Evolutionary conservation across 331 rosid genomes (phyloP).

Genomic region (Rosa hybrid): DNA sequence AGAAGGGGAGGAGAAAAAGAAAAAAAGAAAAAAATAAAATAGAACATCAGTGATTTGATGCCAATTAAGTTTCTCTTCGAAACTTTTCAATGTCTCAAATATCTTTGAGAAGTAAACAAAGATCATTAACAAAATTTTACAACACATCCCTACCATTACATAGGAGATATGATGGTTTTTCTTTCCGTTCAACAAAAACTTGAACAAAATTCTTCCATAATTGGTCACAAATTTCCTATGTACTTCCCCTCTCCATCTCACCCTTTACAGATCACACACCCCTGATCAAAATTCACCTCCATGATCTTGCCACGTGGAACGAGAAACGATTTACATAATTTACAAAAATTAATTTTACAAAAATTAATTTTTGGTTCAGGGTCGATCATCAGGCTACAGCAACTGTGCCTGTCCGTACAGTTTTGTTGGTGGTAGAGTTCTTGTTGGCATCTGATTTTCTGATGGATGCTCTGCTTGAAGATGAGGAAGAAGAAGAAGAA

Average conservation of each 20-base stretch:
- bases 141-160: conserved; percentile 1
- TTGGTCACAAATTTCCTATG: not conserved
- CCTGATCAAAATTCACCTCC: not conserved
- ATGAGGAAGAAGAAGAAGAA: conserved; percentile 18
- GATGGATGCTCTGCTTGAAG: conserved; percentile 42
- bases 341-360: not conserved
- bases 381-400: conserved; percentile 52
- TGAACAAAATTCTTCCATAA: not conserved
- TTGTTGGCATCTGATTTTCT: conserved; percentile 62
- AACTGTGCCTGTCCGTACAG: conserved; percentile 67
- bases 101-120: not conserved
- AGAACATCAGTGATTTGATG: not conserved
- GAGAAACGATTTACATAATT: not conserved
- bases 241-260: not conserved
- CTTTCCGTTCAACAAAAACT: not conserved
- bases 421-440: conserved; percentile 44
- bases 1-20: not conserved
- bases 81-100: conserved; percentile 17
- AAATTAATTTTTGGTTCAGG: not conserved
- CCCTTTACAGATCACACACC: conserved; percentile 16
- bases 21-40: too few species aligned
- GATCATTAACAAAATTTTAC: conserved; percentile 26
- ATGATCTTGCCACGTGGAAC: conserved; percentile 17
- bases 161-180: conserved; percentile 5
- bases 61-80: conserved; percentile 4